Evolutionary conservation across 140 eudicot species (phyloP).

Genomic region (Anethum foeniculum): DNA sequence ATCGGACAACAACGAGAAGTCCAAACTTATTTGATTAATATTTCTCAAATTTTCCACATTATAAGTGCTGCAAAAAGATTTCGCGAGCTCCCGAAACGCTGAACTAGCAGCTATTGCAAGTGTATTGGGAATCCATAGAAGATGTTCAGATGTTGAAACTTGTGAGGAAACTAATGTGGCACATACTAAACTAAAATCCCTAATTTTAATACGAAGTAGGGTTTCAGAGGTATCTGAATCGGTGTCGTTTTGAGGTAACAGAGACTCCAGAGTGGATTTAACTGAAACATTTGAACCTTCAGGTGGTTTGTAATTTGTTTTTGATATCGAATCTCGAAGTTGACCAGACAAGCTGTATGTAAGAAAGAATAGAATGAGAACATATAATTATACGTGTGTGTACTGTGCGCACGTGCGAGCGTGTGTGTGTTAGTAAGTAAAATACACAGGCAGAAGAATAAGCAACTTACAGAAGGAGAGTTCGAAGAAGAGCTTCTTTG

Average conservation of each 20-base stretch:
- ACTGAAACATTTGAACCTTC: constrained; percentile 47
- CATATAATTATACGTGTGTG: too few species aligned
- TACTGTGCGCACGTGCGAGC: not conserved
- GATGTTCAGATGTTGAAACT: constrained; percentile 44
- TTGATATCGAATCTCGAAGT: constrained; percentile 35
- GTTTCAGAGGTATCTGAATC: constrained; percentile 9
- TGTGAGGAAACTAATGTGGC: constrained; percentile 66
- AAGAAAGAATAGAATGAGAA: not conserved
- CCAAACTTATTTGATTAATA: constrained; percentile 29
- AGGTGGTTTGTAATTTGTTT: constrained; percentile 41
- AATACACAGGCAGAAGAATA: not conserved
- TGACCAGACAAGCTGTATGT: constrained; percentile 46
- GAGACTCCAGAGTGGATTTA: constrained; percentile 55
- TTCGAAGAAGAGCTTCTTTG: not conserved
- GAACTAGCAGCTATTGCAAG: constrained; percentile 42
- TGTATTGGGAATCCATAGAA: constrained; percentile 57
- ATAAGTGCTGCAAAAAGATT: constrained; percentile 22
- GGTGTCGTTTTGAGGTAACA: constrained; percentile 32
- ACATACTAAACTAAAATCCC: constrained; percentile 55
- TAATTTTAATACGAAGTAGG: constrained; percentile 16
- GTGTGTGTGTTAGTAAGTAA: not conserved
- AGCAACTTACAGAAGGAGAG: not conserved
- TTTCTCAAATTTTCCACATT: constrained; percentile 12
- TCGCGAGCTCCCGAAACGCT: constrained; percentile 37
- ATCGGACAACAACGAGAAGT: constrained; percentile 12